Percentiles rank a stretch among this genome's conserved stretches.
Evolutionary conservation across 202 grass and related monocot genomes (phyloP).

Genomic region (Panicum virgatum): DNA sequence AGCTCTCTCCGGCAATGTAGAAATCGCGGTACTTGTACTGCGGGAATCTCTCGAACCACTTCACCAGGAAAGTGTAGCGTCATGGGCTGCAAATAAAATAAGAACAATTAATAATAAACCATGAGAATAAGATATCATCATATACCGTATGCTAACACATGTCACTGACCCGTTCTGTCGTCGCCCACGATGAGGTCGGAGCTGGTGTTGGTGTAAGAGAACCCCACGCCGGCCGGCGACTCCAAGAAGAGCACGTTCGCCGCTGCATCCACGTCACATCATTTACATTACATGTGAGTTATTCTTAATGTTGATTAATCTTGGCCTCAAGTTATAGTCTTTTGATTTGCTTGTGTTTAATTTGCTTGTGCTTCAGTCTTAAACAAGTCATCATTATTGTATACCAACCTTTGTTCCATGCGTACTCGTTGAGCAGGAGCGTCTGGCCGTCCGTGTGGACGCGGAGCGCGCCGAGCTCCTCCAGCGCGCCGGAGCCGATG

Average conservation of each 20-base stretch:
- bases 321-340: too few relatives aligned
- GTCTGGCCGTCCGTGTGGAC: constrained; percentile 59
- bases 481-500: constrained; percentile 67
- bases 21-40: constrained; percentile 82
- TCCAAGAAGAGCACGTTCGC: constrained; percentile 94
- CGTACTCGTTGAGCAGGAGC: constrained; percentile 53
- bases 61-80: constrained; percentile 80
- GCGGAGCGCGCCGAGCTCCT: constrained; percentile 93
- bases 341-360: too few relatives aligned
- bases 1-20: constrained; percentile 93
- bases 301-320: not conserved
- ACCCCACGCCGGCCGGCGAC: constrained; percentile 91
- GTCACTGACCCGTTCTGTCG: not conserved
- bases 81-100: constrained; percentile 45
- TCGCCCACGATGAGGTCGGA: constrained; percentile 54
- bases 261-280: constrained; percentile 45
- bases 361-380: too few relatives aligned
- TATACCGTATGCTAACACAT: too few relatives aligned
- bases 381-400: too few relatives aligned
- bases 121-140: too few relatives aligned
- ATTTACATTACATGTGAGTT: too few relatives aligned
- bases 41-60: constrained; percentile 85
- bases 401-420: constrained; percentile 79
- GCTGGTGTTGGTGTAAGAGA: constrained; percentile 56
- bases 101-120: not conserved